These are phyloP conservation scores for Nemania serpens DNA, from an alignment of 2,329 filamentous ascomycete species.

Conservation along the genomic window DNA sequence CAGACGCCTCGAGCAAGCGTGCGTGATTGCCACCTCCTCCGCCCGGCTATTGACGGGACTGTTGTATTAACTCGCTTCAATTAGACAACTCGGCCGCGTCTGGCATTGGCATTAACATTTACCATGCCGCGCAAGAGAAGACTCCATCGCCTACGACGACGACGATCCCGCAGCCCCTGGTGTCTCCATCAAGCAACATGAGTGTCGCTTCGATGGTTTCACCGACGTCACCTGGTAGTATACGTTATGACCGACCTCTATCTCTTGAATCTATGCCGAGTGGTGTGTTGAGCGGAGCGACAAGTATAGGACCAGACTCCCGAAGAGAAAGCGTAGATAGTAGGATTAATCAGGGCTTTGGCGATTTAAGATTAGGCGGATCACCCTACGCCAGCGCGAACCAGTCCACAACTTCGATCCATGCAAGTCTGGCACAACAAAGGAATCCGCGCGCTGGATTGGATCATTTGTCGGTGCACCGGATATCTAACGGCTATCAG, in stretches of 20 bases:
- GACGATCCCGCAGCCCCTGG: slow-evolving; percentile 55
- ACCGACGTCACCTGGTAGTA: slow-evolving; percentile 55
- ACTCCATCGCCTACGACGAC: slow-evolving; percentile 65
- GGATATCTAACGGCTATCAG: slow-evolving; percentile 69
- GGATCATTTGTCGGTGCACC: slow-evolving; percentile 59
- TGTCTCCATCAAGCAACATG: slow-evolving; percentile 66
- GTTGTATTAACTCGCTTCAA: slow-evolving; percentile 30
- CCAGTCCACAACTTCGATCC: slow-evolving; percentile 75
- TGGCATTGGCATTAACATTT: slow-evolving; percentile 49
- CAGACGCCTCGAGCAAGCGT: slow-evolving; percentile 58
- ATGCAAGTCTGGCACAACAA: slow-evolving; percentile 71
- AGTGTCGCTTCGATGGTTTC: slow-evolving; percentile 70
- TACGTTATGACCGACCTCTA: slow-evolving; percentile 51
- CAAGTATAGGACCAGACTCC: slow-evolving; percentile 54
- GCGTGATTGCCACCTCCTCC: slow-evolving; percentile 35
- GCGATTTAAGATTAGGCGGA: slow-evolving; percentile 69
- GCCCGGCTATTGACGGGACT: background rate
- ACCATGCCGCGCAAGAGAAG: slow-evolving; percentile 61
- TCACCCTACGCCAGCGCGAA: slow-evolving; percentile 80
- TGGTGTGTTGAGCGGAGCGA: slow-evolving; percentile 42
- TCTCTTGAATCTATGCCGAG: slow-evolving; percentile 48
- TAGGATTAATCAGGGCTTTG: slow-evolving; percentile 73
- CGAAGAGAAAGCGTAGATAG: slow-evolving; percentile 81
- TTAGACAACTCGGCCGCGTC: slow-evolving; percentile 54
- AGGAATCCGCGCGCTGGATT: slow-evolving; percentile 60